phyloP scores from a whole-genome alignment of 2,329 filamentous ascomycete species.

The Penicillium sp. region DNA sequence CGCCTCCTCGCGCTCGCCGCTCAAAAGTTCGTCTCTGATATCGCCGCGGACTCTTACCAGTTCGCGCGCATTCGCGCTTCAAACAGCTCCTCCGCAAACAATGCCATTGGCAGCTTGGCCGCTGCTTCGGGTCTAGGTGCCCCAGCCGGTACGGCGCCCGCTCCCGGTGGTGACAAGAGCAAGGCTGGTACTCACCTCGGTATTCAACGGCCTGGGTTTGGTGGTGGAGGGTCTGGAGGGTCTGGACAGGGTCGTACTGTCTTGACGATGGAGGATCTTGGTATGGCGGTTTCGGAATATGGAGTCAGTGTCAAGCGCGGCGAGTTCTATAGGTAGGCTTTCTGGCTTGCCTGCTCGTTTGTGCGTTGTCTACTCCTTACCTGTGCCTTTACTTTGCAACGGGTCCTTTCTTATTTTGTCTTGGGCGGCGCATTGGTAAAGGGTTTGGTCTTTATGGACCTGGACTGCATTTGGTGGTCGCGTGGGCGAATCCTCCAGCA shows the following conservation, averaged over 20 bases:
- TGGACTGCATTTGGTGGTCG: constrained; percentile 11
- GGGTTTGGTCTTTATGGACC: constrained; percentile 4
- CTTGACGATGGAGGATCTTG: constrained; percentile 96
- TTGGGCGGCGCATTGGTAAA: not conserved
- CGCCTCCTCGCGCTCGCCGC: constrained; percentile 95
- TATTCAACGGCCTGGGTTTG: constrained; percentile 76
- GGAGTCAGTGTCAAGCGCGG: constrained; percentile 96
- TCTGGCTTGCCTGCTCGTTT: not conserved
- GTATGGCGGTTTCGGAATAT: constrained; percentile 97
- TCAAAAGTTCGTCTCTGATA: constrained; percentile 97
- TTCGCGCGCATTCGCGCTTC: constrained; percentile 95
- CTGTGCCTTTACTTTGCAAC: not conserved
- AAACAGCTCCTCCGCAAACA: constrained; percentile 81
- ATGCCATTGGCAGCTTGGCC: constrained; percentile 84
- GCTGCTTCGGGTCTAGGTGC: constrained; percentile 60
- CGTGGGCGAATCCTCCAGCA: constrained; percentile 2
- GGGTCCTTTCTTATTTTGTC: not conserved
- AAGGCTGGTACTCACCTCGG: constrained; percentile 63
- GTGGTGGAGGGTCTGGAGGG: constrained; percentile 84
- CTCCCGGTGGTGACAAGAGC: constrained; percentile 47
- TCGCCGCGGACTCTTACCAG: constrained; percentile 96
- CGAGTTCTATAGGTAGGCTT: constrained; percentile 72
- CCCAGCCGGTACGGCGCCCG: constrained; percentile 54
- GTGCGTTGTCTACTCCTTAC: not conserved
- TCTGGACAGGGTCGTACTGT: constrained; percentile 84